phyloP scores from a whole-genome alignment of 495 filamentous ascomycete species.

The Talaromyces stipitatus region DNA sequence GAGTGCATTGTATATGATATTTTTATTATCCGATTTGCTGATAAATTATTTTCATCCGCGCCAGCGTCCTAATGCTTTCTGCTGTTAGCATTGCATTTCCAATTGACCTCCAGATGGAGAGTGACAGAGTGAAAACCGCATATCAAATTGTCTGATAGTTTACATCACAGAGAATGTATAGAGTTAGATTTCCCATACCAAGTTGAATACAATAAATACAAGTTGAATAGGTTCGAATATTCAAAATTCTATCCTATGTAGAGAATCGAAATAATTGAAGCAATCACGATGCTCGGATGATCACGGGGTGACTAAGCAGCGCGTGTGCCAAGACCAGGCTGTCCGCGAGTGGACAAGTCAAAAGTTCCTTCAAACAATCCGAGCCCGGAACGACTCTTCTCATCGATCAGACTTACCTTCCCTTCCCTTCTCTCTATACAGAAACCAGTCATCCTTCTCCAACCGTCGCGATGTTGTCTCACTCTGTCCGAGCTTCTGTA shows the following conservation, averaged over 20 bases:
- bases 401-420: background rate
- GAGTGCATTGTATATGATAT: background rate
- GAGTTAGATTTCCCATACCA: background rate
- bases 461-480: slow-evolving; percentile 55
- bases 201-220: background rate
- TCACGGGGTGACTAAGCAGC: slow-evolving; percentile 7
- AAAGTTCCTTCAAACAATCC: slow-evolving; percentile 7
- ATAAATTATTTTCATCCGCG: background rate
- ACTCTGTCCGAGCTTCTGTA: slow-evolving; percentile 62
- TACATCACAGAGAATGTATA: background rate
- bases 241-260: no score
- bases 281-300: background rate
- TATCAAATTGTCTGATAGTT: background rate
- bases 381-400: background rate
- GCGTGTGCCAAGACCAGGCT: slow-evolving; percentile 1
- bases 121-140: background rate
- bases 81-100: background rate
- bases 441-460: background rate
- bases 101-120: background rate
- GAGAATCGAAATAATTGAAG: background rate
- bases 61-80: background rate
- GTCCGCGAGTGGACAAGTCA: slow-evolving; percentile 7
- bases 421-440: no score
- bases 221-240: background rate
- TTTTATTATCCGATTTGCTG: background rate